Conservation (phyloP, 768 basidiomycete genomes). For the Leucosporidium yakuticum region DNA sequence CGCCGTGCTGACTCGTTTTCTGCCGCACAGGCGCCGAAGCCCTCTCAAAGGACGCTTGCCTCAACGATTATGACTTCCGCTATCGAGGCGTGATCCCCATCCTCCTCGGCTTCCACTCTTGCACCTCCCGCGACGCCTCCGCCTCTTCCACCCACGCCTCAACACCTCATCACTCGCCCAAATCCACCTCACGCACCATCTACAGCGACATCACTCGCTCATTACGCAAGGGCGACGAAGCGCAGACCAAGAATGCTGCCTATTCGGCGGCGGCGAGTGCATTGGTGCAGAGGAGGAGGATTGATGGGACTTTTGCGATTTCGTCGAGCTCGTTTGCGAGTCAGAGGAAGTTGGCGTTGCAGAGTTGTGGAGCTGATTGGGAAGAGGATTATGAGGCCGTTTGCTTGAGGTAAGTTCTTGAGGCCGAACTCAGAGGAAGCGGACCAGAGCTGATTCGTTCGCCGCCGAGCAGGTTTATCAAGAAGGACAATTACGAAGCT, state of each 20-base stretch:
- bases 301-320: constrained; percentile 24
- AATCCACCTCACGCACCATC: constrained; percentile 14
- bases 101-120: constrained; percentile 30
- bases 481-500: constrained; percentile 17
- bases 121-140: neutral
- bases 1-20: neutral
- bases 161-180: neutral
- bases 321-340: constrained; percentile 6
- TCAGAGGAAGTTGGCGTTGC: constrained; percentile 30
- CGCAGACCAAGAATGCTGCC: constrained; percentile 18
- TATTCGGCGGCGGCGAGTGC: constrained; percentile 21
- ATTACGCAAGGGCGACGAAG: constrained; percentile 24
- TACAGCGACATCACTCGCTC: constrained; percentile 21
- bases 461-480: constrained; percentile 13
- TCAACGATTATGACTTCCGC: constrained; percentile 35
- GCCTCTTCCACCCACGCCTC: neutral
- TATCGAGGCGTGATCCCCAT: constrained; percentile 35
- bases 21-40: constrained; percentile 18
- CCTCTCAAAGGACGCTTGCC: constrained; percentile 24
- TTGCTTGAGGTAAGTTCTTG: constrained; percentile 10
- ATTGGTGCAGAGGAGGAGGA: constrained; percentile 16
- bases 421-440: too few relatives aligned
- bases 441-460: neutral
- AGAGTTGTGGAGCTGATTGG: constrained; percentile 28
- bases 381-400: constrained; percentile 23